Evolutionary conservation across 371 early-diverging fungal genomes (phyloP), one percentile per base, ranked within the genome.

Genomic region (Umbelopsis sp.): DNA sequence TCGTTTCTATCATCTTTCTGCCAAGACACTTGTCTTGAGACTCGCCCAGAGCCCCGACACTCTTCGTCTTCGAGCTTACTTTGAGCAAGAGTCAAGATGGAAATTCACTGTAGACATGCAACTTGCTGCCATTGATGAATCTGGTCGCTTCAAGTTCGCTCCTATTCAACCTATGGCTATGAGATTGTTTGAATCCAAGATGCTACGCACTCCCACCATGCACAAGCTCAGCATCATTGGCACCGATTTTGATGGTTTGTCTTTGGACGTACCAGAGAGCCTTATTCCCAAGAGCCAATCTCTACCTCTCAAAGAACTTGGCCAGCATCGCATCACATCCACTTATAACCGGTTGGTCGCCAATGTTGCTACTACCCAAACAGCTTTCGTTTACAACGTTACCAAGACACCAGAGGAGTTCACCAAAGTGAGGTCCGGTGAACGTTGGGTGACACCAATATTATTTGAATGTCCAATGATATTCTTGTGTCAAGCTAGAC

Each of bases 71-170:
- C 69, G 70, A 50, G 52, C 65, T 9, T 62, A 18, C 50, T 70
- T 70, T 66, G 65, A 66, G 35, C 70, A 70, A 50, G 70, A 70
- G 38, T 57, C 66, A 25, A 65, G 62, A 14, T 70, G 70, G 70
- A 46, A 65, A 22, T 66, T 66, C 66, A 37, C 66, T 20, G 57
- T 70, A 14, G 70, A 70, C 22, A 48, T 70, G 63, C 65, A 44
- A 25, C 37, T 70, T 12, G 24, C 32, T 18, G 57, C 57, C 35
- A 57, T 57, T 57, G 57, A 57, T 35, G 29, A 57, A 4, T 37
- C 14, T 76, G 80, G 65, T 18, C 41, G 32, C 18, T 65, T 65
- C 41, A 24, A 46, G 25, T 65, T 65, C 29, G 50, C 65, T 37
- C 65, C 65, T 24, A 38, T 65, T 44, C 24, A 65, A 24, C 44